These are phyloP conservation scores for Elongisporangium undulatum DNA, from an alignment of 352 stramenopile species.

Conservation along the genomic window DNA sequence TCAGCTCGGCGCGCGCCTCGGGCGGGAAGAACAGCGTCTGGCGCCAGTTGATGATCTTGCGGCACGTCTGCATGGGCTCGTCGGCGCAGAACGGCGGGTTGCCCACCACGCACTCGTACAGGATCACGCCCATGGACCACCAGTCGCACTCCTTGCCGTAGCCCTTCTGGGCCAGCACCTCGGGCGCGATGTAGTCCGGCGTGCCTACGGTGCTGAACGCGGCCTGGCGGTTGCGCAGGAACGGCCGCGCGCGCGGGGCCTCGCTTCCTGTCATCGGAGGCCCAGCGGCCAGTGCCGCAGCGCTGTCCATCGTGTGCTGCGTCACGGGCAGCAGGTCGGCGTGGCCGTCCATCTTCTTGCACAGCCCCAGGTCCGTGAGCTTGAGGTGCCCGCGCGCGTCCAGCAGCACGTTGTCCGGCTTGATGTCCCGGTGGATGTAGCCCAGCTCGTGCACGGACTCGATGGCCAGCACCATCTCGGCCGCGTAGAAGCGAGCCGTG, in stretches of 20 bases:
- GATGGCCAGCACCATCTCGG: slow-evolving; percentile 97
- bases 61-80: slow-evolving; percentile 95
- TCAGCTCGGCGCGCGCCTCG: slow-evolving; percentile 53
- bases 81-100: slow-evolving; percentile 99
- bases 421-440: slow-evolving; percentile 99
- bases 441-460: slow-evolving; percentile 97
- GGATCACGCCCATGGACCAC: slow-evolving; percentile 99
- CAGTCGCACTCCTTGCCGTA: slow-evolving; percentile 94
- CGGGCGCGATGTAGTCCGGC: slow-evolving; percentile 98
- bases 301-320: slow-evolving; percentile 54
- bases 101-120: slow-evolving; percentile 99
- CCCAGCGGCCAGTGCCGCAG: slow-evolving; percentile 11
- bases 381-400: slow-evolving; percentile 98
- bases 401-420: slow-evolving; percentile 96
- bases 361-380: slow-evolving; percentile 98
- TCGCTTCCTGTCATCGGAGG: slow-evolving; percentile 21
- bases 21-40: slow-evolving; percentile 82
- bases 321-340: slow-evolving; percentile 73
- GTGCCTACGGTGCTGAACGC: slow-evolving; percentile 99
- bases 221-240: slow-evolving; percentile 71
- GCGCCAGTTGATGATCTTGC: slow-evolving; percentile 91
- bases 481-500: slow-evolving; percentile 95
- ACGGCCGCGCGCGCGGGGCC: slow-evolving; percentile 43
- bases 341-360: slow-evolving; percentile 95
- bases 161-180: slow-evolving; percentile 93